phyloP scores from a whole-genome alignment of 106 monocot species.

The Dioscorea zingiberensis region DNA sequence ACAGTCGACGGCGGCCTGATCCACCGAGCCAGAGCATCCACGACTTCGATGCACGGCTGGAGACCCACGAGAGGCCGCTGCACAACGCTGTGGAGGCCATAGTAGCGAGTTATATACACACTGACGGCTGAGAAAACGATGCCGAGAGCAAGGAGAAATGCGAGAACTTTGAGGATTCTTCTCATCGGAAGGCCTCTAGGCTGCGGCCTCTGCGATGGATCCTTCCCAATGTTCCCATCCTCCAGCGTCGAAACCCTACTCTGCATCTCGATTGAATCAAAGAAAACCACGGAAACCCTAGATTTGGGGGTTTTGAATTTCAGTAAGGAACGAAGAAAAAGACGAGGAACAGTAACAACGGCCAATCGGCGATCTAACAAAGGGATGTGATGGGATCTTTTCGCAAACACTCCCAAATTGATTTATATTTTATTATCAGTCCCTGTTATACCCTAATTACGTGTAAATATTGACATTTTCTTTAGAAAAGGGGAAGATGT shows the following conservation, averaged over 20 bases:
- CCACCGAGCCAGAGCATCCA: constrained; percentile 20
- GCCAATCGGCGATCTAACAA: too few species aligned
- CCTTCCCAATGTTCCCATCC: constrained; percentile 31
- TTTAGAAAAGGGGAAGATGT: too few species aligned
- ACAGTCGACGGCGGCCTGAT: constrained; percentile 20
- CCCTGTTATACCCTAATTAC: too few species aligned
- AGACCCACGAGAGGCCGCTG: background rate
- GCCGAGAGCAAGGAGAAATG: constrained; percentile 19
- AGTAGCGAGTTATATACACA: constrained; percentile 10
- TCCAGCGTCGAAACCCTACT: constrained; percentile 15
- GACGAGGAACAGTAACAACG: background rate
- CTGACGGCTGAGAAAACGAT: constrained; percentile 22
- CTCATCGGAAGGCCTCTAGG: constrained; percentile 5
- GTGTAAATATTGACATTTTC: too few species aligned
- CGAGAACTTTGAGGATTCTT: constrained; percentile 14
- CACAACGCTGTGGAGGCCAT: background rate
- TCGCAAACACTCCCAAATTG: too few species aligned
- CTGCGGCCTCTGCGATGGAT: constrained; percentile 8
- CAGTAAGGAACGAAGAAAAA: background rate
- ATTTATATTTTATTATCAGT: too few species aligned
- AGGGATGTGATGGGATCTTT: too few species aligned
- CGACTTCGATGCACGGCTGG: constrained; percentile 9
- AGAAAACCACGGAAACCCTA: background rate
- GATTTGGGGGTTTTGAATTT: background rate
- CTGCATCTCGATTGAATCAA: constrained; percentile 17